phyloP scores from a whole-genome alignment of 768 basidiomycete genomes.

The Suillus cothurnatus region DNA sequence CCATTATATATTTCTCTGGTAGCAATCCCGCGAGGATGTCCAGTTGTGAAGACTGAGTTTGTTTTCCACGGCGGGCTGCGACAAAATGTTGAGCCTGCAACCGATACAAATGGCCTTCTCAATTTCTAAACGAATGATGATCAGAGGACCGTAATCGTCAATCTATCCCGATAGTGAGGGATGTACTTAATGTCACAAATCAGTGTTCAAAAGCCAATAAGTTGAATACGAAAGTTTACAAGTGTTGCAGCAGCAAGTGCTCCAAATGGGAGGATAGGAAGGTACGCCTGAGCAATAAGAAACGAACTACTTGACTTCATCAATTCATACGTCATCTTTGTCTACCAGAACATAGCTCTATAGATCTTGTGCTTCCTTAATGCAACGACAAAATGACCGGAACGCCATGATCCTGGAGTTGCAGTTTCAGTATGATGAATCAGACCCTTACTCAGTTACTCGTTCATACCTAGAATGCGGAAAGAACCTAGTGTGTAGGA shows the following conservation, averaged over 20 bases:
- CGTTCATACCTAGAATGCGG: not conserved
- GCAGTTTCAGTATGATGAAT: not conserved
- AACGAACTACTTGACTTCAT: not conserved
- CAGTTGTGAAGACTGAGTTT: too few relatives aligned
- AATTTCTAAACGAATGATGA: not conserved
- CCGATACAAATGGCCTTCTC: not conserved
- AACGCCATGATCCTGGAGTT: not conserved
- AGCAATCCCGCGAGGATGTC: constrained; percentile 32
- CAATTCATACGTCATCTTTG: not conserved
- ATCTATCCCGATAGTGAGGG: not conserved
- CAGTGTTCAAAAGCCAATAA: not conserved
- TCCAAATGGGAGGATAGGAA: not conserved
- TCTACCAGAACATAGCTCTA: not conserved
- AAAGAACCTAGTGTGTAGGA: not conserved
- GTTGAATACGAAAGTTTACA: not conserved
- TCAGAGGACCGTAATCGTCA: not conserved
- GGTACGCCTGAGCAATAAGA: not conserved
- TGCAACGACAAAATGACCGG: not conserved
- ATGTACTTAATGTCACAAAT: not conserved
- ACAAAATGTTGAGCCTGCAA: not conserved
- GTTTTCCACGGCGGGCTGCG: constrained; percentile 51
- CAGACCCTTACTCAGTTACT: not conserved
- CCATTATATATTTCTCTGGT: constrained; percentile 46
- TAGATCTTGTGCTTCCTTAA: not conserved
- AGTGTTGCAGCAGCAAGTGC: not conserved